Base-by-base conservation (phyloP, 495 filamentous ascomycete genomes). In the Xanthoparmelia taractica region DNA sequence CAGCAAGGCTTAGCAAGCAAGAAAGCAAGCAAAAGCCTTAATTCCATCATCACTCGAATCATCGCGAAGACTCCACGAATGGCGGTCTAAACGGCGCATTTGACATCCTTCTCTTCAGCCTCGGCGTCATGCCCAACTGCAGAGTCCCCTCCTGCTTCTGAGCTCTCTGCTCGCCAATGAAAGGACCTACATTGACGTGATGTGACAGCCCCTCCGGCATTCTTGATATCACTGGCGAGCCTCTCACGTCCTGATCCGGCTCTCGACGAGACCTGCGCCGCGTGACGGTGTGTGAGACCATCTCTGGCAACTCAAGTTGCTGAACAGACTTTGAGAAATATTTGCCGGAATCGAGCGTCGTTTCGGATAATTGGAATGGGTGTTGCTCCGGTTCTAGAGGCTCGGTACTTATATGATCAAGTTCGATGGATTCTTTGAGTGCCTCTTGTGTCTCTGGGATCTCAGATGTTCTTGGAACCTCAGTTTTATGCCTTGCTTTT, bases 31-130 rank as follows among this genome's bases (percentile, higher is more conserved):
- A n/a, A n/a, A n/a, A n/a, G n/a, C n/a, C n/a, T n/a, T n/a, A n/a
- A n/a, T 36, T 36, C 31, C 58, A 5, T 18, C 15, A 27, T 13
- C 12, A 29, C 10, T 18, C 37, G 29, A 18, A 27, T 2, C 23
- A n/a, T 29, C 8, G 29, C 36, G n/a, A 52, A 23, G 17, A 0
- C 8, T 20, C 27, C 25, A 64, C 59, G 4, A 66, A 66, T 12
- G 64, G 64, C 11, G 60, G 64, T 20, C 52, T n/a, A 33, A 67
- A 67, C 4, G 61, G 57, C 29, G 64, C 20, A 23, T 41, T 54
- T n/a, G 63, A 64, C 57, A 59, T 20, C 13, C 38, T 64, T 18
- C 45, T 60, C 31, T 54, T 45, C 34, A 59, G 17, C 20, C 58
- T 52, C n/a, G 65, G 56, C 31, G 55, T 47, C 38, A 61, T 40